Conservation (phyloP, 495 filamentous ascomycete genomes). For the Annulohypoxylon stygium region DNA sequence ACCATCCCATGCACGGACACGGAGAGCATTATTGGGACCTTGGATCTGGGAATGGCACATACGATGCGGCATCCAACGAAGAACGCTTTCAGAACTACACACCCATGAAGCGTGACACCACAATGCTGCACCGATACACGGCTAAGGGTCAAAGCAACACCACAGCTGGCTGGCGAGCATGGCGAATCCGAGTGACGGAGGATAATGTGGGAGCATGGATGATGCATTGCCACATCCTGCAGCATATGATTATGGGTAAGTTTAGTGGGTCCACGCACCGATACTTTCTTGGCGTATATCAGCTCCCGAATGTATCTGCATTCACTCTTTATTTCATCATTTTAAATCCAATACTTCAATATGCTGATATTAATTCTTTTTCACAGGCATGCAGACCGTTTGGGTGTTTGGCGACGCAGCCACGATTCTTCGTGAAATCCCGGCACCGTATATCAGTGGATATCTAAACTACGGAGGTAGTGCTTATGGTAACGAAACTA, state of each 20-base stretch:
- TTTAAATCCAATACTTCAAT: neutral
- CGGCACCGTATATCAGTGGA: constrained; percentile 58
- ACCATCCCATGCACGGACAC: constrained; percentile 73
- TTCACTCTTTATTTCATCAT: neutral
- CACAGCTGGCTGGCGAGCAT: constrained; percentile 69
- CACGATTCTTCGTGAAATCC: constrained; percentile 57
- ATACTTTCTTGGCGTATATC: neutral
- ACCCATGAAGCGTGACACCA: constrained; percentile 67
- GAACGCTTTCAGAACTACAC: constrained; percentile 56
- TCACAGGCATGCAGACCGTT: constrained; percentile 63
- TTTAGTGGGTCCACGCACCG: neutral
- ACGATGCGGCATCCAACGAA: constrained; percentile 67
- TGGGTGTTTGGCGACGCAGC: constrained; percentile 65
- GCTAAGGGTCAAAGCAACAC: constrained; percentile 52
- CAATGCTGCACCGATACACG: constrained; percentile 66
- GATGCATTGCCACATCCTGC: constrained; percentile 72
- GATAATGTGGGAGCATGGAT: constrained; percentile 70
- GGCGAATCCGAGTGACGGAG: constrained; percentile 63
- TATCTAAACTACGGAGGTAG: constrained; percentile 64
- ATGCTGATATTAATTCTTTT: constrained; percentile 21
- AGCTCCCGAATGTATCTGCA: neutral
- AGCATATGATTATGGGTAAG: constrained; percentile 68
- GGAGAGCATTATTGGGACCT: constrained; percentile 71
- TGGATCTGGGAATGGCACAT: constrained; percentile 68
- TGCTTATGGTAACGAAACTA: constrained; percentile 61